Percentiles rank a stretch among this genome's conserved stretches.
Conservation (phyloP, 2,329 filamentous ascomycete species). For the Alternaria sp. region DNA sequence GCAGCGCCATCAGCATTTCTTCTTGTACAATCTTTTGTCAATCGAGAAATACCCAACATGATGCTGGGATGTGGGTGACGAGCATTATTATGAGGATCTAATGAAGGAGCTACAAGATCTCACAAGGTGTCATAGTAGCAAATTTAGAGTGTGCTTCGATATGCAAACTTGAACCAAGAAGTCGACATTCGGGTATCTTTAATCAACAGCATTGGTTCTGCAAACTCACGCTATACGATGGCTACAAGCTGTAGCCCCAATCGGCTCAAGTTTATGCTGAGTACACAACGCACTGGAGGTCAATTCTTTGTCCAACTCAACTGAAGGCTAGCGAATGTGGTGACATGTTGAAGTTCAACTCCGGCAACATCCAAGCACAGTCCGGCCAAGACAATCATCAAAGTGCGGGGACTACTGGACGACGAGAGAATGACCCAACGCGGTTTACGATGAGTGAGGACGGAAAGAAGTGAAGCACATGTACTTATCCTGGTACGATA, state of each 20-base stretch:
- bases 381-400: not conserved
- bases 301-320: not conserved
- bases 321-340: not conserved
- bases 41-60: too few species aligned
- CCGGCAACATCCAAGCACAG: not conserved
- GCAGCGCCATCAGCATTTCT: too few species aligned
- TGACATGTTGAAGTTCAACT: not conserved
- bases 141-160: not conserved
- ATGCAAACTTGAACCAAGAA: not conserved
- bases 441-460: not conserved
- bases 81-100: not conserved
- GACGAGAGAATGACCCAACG: not conserved
- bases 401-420: not conserved
- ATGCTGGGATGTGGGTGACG: too few species aligned
- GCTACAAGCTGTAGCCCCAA: not conserved
- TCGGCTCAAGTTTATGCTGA: not conserved
- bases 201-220: not conserved
- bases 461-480: not conserved
- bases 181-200: not conserved
- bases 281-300: not conserved
- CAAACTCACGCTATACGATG: not conserved
- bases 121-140: not conserved
- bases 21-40: too few species aligned
- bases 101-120: not conserved
- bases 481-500: slow-evolving; percentile 9